Conservation (phyloP, 495 filamentous ascomycete genomes). For the Neurospora sp. region DNA sequence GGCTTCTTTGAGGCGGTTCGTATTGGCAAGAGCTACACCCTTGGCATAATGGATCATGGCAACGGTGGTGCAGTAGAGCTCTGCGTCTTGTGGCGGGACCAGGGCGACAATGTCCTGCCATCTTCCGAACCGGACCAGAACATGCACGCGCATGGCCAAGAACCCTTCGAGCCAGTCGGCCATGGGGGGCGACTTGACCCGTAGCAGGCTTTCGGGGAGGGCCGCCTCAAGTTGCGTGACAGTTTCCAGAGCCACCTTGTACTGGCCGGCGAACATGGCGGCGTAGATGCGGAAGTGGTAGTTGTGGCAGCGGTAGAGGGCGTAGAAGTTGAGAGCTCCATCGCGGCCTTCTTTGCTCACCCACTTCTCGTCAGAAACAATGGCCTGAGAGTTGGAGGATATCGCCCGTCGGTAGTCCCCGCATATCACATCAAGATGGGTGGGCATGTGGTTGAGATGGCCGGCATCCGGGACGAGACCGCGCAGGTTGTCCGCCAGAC, state of each 20-base stretch:
- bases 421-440: slow-evolving; percentile 55
- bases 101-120: slow-evolving; percentile 50
- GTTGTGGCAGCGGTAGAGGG: slow-evolving; percentile 55
- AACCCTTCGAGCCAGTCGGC: slow-evolving; percentile 65
- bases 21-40: slow-evolving; percentile 51
- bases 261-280: slow-evolving; percentile 59
- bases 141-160: slow-evolving; percentile 50
- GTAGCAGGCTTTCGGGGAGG: slow-evolving; percentile 50
- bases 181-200: slow-evolving; percentile 54
- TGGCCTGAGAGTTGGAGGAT: slow-evolving; percentile 51
- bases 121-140: slow-evolving; percentile 53
- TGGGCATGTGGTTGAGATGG: slow-evolving; percentile 66
- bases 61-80: slow-evolving; percentile 51
- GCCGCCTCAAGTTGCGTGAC: slow-evolving; percentile 39
- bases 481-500: slow-evolving; percentile 47
- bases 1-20: slow-evolving; percentile 36
- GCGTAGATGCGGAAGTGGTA: slow-evolving; percentile 61
- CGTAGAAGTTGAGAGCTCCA: slow-evolving; percentile 53
- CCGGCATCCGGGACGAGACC: slow-evolving; percentile 55
- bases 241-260: slow-evolving; percentile 44
- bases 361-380: slow-evolving; percentile 51
- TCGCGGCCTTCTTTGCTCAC: slow-evolving; percentile 26
- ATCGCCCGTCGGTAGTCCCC: slow-evolving; percentile 57
- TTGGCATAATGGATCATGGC: slow-evolving; percentile 57
- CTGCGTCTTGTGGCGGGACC: slow-evolving; percentile 36